These are phyloP conservation scores for Fraxinus quadrangulata DNA, from an alignment of 257 asterid species.

Conservation along the genomic window DNA sequence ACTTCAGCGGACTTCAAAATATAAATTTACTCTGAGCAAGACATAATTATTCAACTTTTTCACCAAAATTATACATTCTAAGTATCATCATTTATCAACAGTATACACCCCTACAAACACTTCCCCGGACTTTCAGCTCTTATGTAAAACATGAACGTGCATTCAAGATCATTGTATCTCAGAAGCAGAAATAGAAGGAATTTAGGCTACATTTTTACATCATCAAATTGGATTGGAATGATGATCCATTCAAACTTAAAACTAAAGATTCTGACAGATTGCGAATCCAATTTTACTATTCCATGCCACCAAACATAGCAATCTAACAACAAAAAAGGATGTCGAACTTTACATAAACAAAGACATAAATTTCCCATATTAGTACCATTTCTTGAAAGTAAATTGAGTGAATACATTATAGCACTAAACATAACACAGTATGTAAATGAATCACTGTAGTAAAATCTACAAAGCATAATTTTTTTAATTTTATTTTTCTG, in stretches of 20 bases:
- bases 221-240: not conserved
- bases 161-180: slow-evolving; percentile 9
- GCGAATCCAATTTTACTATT: slow-evolving; percentile 5
- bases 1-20: not conserved
- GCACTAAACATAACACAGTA: not conserved
- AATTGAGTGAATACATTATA: not conserved
- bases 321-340: not conserved
- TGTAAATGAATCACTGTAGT: not conserved
- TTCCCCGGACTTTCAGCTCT: slow-evolving; percentile 4
- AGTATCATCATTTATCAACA: not conserved
- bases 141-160: slow-evolving; percentile 1
- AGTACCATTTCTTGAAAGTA: slow-evolving; percentile 3
- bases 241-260: not conserved
- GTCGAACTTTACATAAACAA: not conserved
- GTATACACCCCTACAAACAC: slow-evolving; percentile 6
- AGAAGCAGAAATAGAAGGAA: not conserved
- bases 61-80: not conserved
- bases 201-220: not conserved
- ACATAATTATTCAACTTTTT: not conserved
- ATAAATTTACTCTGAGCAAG: not conserved
- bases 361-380: not conserved
- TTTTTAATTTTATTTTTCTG: not conserved
- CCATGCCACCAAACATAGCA: slow-evolving; percentile 17
- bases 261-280: not conserved
- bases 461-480: not conserved